A percentile compares a stretch with the other conserved stretches of the same genome.
phyloP scores from a whole-genome alignment of 345 rosid species.

The Balakata baccata region DNA sequence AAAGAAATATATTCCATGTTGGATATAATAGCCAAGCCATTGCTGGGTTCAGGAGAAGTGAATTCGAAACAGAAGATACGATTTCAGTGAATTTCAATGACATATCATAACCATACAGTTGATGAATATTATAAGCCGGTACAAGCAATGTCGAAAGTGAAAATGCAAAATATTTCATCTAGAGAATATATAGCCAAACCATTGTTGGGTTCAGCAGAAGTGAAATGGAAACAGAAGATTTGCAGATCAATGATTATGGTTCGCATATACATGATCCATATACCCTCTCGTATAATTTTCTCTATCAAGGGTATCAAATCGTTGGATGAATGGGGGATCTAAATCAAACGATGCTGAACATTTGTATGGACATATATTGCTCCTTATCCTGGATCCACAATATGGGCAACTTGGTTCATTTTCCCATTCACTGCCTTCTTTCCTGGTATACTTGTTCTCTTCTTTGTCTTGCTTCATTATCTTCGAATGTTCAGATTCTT shows the following conservation, averaged over 20 bases:
- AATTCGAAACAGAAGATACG: background rate
- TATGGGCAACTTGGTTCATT: slow-evolving; percentile 2
- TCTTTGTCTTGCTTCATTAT: background rate
- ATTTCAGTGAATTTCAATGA: background rate
- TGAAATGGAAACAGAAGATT: no score
- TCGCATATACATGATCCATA: background rate
- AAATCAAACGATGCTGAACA: background rate
- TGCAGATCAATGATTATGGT: no score
- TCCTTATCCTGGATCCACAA: background rate
- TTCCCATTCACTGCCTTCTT: background rate
- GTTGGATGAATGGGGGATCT: background rate
- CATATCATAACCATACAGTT: no score
- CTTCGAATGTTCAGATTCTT: background rate
- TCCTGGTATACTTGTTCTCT: background rate
- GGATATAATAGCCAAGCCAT: background rate
- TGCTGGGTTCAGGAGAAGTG: background rate
- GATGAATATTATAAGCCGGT: no score
- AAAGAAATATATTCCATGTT: slow-evolving; percentile 10
- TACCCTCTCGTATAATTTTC: background rate
- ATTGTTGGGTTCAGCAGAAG: no score
- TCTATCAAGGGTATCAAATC: background rate
- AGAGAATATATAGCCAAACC: no score
- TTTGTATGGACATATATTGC: background rate
- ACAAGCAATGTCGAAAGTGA: background rate
- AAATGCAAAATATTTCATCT: no score